Percentiles rank a stretch among this genome's conserved stretches.
phyloP scores from a whole-genome alignment of 306 rosid species.

The Clitoria ternatea region DNA sequence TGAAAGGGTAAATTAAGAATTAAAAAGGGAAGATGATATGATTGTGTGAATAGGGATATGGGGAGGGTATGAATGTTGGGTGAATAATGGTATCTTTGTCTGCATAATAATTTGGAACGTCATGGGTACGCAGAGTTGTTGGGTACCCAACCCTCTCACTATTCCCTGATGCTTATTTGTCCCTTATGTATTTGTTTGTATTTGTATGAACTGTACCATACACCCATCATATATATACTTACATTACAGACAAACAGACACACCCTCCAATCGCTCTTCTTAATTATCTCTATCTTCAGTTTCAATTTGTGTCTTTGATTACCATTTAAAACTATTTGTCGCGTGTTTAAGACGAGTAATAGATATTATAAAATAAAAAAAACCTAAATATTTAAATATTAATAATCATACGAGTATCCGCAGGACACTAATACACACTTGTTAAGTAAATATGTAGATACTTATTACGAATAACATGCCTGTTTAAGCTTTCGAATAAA shows the following conservation, averaged over 20 bases:
- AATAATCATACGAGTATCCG: too few relatives aligned
- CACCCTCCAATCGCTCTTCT: not conserved
- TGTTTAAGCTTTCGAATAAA: too few relatives aligned
- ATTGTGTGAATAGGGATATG: constrained; percentile 36
- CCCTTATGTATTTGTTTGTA: constrained; percentile 50
- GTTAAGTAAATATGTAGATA: too few relatives aligned
- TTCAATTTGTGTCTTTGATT: too few relatives aligned
- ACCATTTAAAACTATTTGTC: too few relatives aligned
- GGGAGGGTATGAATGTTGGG: constrained; percentile 63
- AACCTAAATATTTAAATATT: too few relatives aligned
- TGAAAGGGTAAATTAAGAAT: too few relatives aligned
- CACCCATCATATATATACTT: constrained; percentile 7
- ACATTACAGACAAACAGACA: constrained; percentile 4
- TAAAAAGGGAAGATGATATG: constrained; percentile 28
- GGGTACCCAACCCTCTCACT: constrained; percentile 40
- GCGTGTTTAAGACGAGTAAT: too few relatives aligned
- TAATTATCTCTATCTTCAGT: too few relatives aligned
- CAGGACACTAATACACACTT: too few relatives aligned
- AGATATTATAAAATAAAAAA: too few relatives aligned
- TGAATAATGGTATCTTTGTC: constrained; percentile 61
- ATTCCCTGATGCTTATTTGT: constrained; percentile 49
- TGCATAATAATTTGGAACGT: constrained; percentile 56
- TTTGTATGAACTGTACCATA: constrained; percentile 13
- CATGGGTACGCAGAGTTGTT: constrained; percentile 45
- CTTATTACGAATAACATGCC: too few relatives aligned